phyloP scores from a whole-genome alignment of 148 eudicot genomes.

The Persicaria tinctoria region DNA sequence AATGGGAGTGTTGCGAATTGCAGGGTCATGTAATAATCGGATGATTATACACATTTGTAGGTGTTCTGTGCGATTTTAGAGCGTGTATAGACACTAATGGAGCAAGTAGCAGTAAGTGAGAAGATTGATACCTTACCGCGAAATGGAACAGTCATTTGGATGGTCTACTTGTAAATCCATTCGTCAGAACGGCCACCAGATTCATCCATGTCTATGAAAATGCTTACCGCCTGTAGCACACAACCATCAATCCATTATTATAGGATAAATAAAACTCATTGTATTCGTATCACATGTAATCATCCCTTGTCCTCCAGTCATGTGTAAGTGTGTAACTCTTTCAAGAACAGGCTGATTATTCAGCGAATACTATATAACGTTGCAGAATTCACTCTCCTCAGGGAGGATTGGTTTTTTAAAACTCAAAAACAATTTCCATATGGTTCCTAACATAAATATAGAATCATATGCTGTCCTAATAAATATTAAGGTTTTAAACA shows the following conservation, averaged over 20 bases:
- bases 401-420: no score
- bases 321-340: not conserved
- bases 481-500: no score
- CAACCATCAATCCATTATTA: not conserved
- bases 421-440: no score
- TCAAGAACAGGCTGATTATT: not conserved
- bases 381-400: no score
- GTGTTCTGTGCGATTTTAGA: not conserved
- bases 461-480: no score
- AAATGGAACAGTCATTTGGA: not conserved
- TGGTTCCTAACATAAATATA: no score
- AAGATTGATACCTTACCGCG: not conserved
- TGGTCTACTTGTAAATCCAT: conserved; percentile 72
- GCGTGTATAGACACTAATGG: not conserved
- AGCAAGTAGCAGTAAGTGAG: not conserved
- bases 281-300: no score
- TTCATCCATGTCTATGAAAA: conserved; percentile 93
- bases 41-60: not conserved
- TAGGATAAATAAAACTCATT: no score
- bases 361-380: no score
- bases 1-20: not conserved
- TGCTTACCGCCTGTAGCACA: conserved; percentile 74
- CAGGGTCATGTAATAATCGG: not conserved
- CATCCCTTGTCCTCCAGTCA: not conserved
- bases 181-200: conserved; percentile 87